Conservation (phyloP, 2,329 filamentous ascomycete species). For the Talaromyces atroroseus region DNA sequence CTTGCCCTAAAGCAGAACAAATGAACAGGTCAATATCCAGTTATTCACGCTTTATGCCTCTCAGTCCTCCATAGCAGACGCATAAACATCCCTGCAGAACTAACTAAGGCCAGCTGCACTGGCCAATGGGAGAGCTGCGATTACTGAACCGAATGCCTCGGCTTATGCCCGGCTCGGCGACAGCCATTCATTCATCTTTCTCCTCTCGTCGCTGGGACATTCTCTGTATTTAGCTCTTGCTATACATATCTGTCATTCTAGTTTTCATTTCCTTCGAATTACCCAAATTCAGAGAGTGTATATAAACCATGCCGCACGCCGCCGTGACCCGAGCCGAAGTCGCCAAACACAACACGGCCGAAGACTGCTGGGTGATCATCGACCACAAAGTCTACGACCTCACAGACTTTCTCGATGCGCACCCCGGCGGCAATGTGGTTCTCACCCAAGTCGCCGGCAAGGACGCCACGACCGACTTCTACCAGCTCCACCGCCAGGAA, state of each 20-base stretch:
- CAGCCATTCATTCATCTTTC: background rate
- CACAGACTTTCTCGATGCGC: slow-evolving; percentile 76
- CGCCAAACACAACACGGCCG: slow-evolving; percentile 67
- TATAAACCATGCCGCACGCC: slow-evolving; percentile 11
- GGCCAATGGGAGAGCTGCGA: background rate
- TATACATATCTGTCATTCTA: background rate
- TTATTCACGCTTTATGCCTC: too few species aligned
- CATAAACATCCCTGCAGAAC: too few species aligned
- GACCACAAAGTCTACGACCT: slow-evolving; percentile 85
- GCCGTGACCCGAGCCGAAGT: slow-evolving; percentile 54
- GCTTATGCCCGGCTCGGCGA: background rate
- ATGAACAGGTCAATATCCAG: too few species aligned
- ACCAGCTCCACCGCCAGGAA: slow-evolving; percentile 87
- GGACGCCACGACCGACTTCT: slow-evolving; percentile 78
- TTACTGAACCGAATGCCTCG: background rate
- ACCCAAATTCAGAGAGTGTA: background rate
- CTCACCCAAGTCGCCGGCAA: slow-evolving; percentile 73
- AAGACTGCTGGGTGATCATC: slow-evolving; percentile 77
- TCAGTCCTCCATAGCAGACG: too few species aligned
- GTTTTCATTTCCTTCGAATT: too few species aligned
- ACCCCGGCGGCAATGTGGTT: slow-evolving; percentile 76
- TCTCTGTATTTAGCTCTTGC: background rate
- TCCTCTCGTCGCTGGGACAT: background rate
- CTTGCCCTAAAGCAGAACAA: too few species aligned
- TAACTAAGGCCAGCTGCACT: background rate